Evolutionary conservation across 2,329 filamentous ascomycete genomes (phyloP), one percentile per base, ranked within the genome.

Genomic region (Tolypocladium nubicola): DNA sequence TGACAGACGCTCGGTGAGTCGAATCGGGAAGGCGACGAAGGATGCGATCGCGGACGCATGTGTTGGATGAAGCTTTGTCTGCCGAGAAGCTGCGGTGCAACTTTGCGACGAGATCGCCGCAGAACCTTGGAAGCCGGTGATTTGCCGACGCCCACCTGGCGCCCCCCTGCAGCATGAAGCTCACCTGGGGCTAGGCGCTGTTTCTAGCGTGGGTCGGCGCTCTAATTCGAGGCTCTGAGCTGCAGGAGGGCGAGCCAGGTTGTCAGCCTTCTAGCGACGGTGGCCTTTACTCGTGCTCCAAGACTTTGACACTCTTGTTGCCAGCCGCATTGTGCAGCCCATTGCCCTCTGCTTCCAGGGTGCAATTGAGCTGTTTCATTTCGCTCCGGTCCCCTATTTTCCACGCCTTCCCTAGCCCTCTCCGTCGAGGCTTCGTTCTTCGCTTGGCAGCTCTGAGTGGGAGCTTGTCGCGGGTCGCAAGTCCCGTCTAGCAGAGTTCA

Each of bases 261-360:
- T 16, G 41, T 47, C 43, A 35, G 41, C 41, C 41, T 45, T 54
- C 58, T 68, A 70, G 70, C 70, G 69, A 71, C 70, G 63, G 68
- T 71, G 70, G 70, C 70, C 70, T 71, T 61, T 56, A 59, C 57
- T 47, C 57, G 45, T 40, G 43, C 23, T 16, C 23, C 26, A n/a
- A n/a, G 23, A n/a, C 47, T n/a, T 23, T 2, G 16, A 33, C 47
- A 33, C 30, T 33, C 47, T n/a, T 50, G 30, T 50, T 52, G 54
- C 47, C 60, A 59, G 55, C 53, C 55, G 54, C 56, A 53, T 26
- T 54, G 57, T 52, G 56, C 58, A 45, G 50, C 50, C 56, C 38
- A 43, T 38, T 61, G 60, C 56, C 57, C 53, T 57, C 38, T 58
- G 35, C 26, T 37, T 19, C 16, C 47, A 19, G 19, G 47, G 47